A percentile compares a stretch with the other conserved stretches of the same genome.
These are phyloP conservation scores for Pelargonium citronellum DNA, from an alignment of 441 rosid genomes.

Conservation along the genomic window DNA sequence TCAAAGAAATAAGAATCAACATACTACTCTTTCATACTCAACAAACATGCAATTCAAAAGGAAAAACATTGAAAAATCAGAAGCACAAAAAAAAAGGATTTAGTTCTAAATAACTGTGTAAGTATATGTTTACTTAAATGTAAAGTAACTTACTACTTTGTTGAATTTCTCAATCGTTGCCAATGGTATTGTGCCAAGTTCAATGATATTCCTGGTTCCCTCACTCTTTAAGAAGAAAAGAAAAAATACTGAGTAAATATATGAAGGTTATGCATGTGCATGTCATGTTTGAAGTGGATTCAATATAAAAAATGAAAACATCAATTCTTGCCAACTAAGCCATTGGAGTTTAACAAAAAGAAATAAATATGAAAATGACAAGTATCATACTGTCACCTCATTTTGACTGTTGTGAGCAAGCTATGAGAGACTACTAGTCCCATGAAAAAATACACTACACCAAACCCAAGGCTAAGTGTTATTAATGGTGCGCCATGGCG, in stretches of 20 bases:
- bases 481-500: too few species aligned
- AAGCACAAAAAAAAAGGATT: background rate
- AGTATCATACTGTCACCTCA: background rate
- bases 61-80: background rate
- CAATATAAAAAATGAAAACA: background rate
- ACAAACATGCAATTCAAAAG: slow-evolving; percentile 1
- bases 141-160: slow-evolving; percentile 55
- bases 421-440: background rate
- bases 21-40: slow-evolving; percentile 11
- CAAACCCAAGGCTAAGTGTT: too few species aligned
- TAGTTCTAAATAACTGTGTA: background rate
- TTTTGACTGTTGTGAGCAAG: background rate
- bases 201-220: slow-evolving; percentile 62
- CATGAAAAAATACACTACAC: background rate
- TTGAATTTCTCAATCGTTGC: slow-evolving; percentile 83
- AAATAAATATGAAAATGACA: background rate
- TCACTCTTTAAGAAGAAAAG: slow-evolving; percentile 52
- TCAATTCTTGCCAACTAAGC: background rate
- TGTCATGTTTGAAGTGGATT: background rate
- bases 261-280: background rate
- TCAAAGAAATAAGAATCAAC: slow-evolving; percentile 18
- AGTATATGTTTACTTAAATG: background rate
- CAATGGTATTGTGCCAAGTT: slow-evolving; percentile 81
- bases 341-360: background rate
- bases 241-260: slow-evolving; percentile 21